Evolutionary conservation across 768 basidiomycete species (phyloP).

Genomic region (Podaxis mareebaensis): DNA sequence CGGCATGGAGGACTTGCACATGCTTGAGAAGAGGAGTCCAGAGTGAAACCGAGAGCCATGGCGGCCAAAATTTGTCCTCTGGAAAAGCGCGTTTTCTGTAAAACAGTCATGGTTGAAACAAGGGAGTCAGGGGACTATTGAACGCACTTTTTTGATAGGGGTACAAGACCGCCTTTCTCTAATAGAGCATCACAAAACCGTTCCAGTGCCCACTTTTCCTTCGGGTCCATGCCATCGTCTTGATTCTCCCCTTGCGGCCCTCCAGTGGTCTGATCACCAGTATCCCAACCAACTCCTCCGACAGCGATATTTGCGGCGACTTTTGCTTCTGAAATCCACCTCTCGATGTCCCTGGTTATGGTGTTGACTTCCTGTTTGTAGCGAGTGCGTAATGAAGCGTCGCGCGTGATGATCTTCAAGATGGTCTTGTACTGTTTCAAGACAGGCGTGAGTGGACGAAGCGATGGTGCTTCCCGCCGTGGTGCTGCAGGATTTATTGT

Average conservation of each 20-base stretch:
- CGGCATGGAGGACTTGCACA: constrained; percentile 53
- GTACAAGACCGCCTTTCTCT: constrained; percentile 75
- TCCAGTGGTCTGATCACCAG: constrained; percentile 24
- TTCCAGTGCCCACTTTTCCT: constrained; percentile 71
- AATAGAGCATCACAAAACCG: constrained; percentile 65
- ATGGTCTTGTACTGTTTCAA: constrained; percentile 75
- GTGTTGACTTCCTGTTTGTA: constrained; percentile 51
- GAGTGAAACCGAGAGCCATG: constrained; percentile 50
- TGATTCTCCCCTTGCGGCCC: constrained; percentile 1
- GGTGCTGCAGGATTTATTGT: constrained; percentile 56
- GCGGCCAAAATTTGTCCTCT: constrained; percentile 46
- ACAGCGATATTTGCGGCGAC: constrained; percentile 54
- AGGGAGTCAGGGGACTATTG: constrained; percentile 27
- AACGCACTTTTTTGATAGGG: constrained; percentile 78
- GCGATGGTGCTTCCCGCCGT: constrained; percentile 30
- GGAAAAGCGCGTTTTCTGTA: constrained; percentile 57
- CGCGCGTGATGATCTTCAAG: constrained; percentile 61
- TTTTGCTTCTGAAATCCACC: constrained; percentile 77
- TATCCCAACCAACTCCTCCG: constrained; percentile 53
- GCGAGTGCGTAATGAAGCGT: constrained; percentile 57
- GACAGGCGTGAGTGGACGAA: constrained; percentile 64
- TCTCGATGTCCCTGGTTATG: constrained; percentile 63
- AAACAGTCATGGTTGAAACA: constrained; percentile 31
- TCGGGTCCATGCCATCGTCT: constrained; percentile 38
- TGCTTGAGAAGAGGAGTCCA: constrained; percentile 70